Base-by-base conservation (phyloP, 345 rosid species). In the Eucalyptus albens region DNA sequence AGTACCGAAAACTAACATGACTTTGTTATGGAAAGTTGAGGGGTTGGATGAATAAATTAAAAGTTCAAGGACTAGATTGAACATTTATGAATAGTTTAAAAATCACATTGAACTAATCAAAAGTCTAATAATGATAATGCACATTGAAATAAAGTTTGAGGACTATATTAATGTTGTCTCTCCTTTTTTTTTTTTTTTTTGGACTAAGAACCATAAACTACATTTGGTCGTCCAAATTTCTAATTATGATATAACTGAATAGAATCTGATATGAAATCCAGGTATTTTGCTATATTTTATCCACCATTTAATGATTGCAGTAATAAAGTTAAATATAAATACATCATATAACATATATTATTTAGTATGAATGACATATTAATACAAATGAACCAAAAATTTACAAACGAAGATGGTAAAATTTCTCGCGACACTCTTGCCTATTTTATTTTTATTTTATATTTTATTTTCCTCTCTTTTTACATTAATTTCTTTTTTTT, bases 261-360 rank as follows among this genome's bases (percentile, higher is more conserved):
- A 53, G 0, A 0, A 53, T 53, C 1, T 0, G 0, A 19, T 53
- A 53, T 53, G 5, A 53, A 53, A 53, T 53, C 0, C 11, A 4
- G 0, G 1, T 0, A 53, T 53, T 53, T 53, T 53, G 4, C 0
- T 53, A 53, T 53, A 53, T 19, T 53, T 53, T 19, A 53, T 53
- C 24, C 1, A 53, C 2, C 1, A 0, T 19, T 53, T 53, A 0
- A 53, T 53, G 24, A 53, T 53, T 53, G 4, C 0, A 7, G 0
- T 51, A 51, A 51, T 51, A 51, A 51, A 51, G 2, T 17, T 4
- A 1, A 7, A 53, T 53, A 8, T 53, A 53, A 1, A 0, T 1
- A 1, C 2, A 53, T 19, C 24, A 53, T 53, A 53, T 8, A 1
- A 53, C 1, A 0, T 17, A 7, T 19, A 53, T 53, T 53, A 2